Base-by-base conservation (phyloP, 148 eudicot genomes). In the Rhododendron molle region DNA sequence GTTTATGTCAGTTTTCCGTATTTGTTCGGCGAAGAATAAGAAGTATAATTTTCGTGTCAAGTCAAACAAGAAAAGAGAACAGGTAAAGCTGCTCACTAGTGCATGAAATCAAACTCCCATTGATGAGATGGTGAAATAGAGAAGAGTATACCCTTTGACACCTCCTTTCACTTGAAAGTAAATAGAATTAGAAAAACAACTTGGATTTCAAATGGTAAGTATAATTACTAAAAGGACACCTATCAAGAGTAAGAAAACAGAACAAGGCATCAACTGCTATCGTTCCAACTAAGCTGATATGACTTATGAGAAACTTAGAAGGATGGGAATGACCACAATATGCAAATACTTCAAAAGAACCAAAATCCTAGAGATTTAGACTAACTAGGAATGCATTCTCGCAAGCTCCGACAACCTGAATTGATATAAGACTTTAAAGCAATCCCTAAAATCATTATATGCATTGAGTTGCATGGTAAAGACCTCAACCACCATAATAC, bases 321-420 rank as follows among this genome's bases (percentile, higher is more conserved):
- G 28, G 80, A 76, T 16, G 78, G 21, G 46, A 40, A 38, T 76
- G 50, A 76, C 80, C 80, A 76, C 80, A 76, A 76, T 40, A 76
- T 76, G 80, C 47, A 76, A 18, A 21, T 40, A 38, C 80, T 76
- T 40, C 50, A 76, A 76, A 40, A 40, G 80, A 15, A 76, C 43
- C 50, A 76, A 76, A 21, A 40, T 76, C 49, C 4, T 20, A 40
- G 21, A 76, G 50, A 3, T 38, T 76, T 21, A 43, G 80, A 76
- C 11, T 20, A 36, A 15, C 78, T 40, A 21, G 80, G 5, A 76
- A 76, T 20, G 28, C 80, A 76, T 76, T 76, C 80, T 76, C 20
- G 15, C 80, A 16, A 76, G 80, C 44, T 76, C 43, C 46, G 21
- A 44, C 73, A 38, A 34, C 10, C 79, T 76, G 30, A 13, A 47